A percentile compares a stretch with the other conserved stretches of the same genome.
phyloP scores from a whole-genome alignment of 2,329 filamentous ascomycete genomes.

The Nannizziopsis arthrosporioides region DNA sequence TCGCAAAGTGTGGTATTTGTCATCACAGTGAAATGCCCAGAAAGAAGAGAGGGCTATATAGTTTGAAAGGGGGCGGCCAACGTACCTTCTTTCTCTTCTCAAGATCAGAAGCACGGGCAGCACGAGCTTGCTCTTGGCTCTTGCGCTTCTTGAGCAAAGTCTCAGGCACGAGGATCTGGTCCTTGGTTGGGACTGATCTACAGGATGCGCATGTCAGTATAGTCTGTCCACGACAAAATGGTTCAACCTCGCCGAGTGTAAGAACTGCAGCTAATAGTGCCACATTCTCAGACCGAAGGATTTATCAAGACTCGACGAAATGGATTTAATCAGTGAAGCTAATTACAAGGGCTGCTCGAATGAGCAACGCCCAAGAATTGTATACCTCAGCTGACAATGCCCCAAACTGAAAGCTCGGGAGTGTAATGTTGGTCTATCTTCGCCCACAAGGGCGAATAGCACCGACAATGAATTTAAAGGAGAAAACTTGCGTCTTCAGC shows the following conservation, averaged over 20 bases:
- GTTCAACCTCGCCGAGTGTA: conserved; percentile 61
- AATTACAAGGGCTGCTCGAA: background rate
- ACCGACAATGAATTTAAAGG: conserved; percentile 64
- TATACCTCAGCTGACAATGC: conserved; percentile 66
- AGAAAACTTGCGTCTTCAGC: conserved; percentile 58
- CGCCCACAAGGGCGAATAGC: conserved; percentile 27
- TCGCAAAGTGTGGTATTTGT: conserved; percentile 70
- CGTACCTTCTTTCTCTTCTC: conserved; percentile 87
- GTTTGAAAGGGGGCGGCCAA: conserved; percentile 19
- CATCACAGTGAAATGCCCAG: conserved; percentile 54
- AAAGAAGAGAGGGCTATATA: conserved; percentile 4
- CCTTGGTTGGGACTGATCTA: conserved; percentile 83
- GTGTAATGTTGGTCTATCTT: conserved; percentile 38
- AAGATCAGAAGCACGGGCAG: conserved; percentile 66
- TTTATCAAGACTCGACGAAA: conserved; percentile 63
- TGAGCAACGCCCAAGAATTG: conserved; percentile 21
- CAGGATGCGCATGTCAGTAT: conserved; percentile 49
- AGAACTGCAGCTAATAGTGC: conserved; percentile 84
- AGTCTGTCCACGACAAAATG: conserved; percentile 59
- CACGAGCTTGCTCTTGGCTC: conserved; percentile 97
- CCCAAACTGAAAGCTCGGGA: conserved; percentile 46
- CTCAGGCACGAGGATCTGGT: conserved; percentile 96
- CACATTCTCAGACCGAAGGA: conserved; percentile 71
- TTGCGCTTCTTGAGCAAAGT: conserved; percentile 99
- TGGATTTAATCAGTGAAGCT: conserved; percentile 66